These are phyloP conservation scores for Ogataea methanolica DNA, from an alignment of 805 yeast species.

Conservation along the genomic window DNA sequence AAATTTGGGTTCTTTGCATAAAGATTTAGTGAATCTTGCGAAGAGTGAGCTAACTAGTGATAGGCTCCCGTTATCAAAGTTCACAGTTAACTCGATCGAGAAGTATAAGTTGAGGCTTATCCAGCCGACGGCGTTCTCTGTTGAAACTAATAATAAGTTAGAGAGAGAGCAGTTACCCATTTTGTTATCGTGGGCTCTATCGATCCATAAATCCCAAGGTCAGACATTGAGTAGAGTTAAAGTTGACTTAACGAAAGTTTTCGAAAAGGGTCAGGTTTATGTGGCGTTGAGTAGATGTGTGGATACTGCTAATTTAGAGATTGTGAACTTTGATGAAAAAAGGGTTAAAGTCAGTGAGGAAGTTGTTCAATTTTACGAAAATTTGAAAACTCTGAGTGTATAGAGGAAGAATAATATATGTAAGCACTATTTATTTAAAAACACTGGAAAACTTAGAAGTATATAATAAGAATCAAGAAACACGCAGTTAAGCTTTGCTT, in stretches of 20 bases:
- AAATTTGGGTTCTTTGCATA: too few relatives aligned
- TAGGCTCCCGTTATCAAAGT: conserved; percentile 43
- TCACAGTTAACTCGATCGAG: conserved; percentile 33
- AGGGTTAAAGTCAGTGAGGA: conserved; percentile 56
- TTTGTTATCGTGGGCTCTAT: conserved; percentile 74
- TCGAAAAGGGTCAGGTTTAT: conserved; percentile 81
- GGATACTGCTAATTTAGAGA: conserved; percentile 58
- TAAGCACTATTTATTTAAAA: too few relatives aligned
- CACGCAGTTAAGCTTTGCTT: too few relatives aligned
- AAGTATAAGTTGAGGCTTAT: conserved; percentile 27
- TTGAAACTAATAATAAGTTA: conserved; percentile 25
- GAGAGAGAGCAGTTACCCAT: conserved; percentile 62
- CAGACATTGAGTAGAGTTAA: conserved; percentile 70
- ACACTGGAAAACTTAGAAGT: too few relatives aligned
- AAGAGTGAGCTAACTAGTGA: conserved; percentile 8
- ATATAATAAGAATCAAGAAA: too few relatives aligned
- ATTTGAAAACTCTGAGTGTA: conserved; percentile 27
- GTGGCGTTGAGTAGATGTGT: conserved; percentile 81
- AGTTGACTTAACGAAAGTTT: conserved; percentile 61
- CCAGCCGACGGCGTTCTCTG: conserved; percentile 32
- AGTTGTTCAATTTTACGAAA: conserved; percentile 58
- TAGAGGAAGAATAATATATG: background rate
- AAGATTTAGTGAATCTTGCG: conserved; percentile 23
- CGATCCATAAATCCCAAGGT: conserved; percentile 83
- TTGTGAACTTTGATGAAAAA: conserved; percentile 55